A percentile compares a stretch with the other conserved stretches of the same genome.
phyloP scores from a whole-genome alignment of 2,329 filamentous ascomycete genomes.

The Anthostomella pinea region DNA sequence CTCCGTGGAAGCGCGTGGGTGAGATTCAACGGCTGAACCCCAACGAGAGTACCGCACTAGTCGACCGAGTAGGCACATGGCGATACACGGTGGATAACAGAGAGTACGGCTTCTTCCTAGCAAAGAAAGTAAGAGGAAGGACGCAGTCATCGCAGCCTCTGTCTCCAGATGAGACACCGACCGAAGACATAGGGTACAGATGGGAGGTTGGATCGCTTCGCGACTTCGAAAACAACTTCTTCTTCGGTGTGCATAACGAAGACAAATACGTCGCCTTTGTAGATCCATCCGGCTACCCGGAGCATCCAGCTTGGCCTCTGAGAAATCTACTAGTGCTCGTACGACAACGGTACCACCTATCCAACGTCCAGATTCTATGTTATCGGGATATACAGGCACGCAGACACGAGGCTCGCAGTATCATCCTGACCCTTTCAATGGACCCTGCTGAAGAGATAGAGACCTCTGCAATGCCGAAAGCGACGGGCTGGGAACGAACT shows the following conservation, averaged over 20 bases:
- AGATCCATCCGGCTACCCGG: constrained; percentile 86
- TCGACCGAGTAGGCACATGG: constrained; percentile 85
- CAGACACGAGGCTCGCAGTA: constrained; percentile 76
- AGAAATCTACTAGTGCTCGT: constrained; percentile 85
- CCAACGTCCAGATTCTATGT: constrained; percentile 78
- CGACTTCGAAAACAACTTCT: constrained; percentile 84
- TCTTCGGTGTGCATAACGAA: constrained; percentile 65
- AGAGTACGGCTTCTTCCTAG: constrained; percentile 95
- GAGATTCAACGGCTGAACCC: constrained; percentile 55
- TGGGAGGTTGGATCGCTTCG: constrained; percentile 79
- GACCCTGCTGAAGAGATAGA: constrained; percentile 44
- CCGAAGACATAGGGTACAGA: constrained; percentile 59
- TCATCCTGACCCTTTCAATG: constrained; percentile 68
- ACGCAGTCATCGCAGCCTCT: constrained; percentile 25
- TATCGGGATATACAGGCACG: constrained; percentile 80
- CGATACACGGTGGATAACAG: constrained; percentile 75
- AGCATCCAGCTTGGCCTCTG: constrained; percentile 88
- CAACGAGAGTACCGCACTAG: constrained; percentile 73
- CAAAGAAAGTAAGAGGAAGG: constrained; percentile 62
- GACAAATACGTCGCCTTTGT: constrained; percentile 85
- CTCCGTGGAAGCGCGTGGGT: constrained; percentile 68
- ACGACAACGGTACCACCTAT: constrained; percentile 74
- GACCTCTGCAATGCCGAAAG: constrained; percentile 69
- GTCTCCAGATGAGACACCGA: constrained; percentile 50
- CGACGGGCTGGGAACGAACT: constrained; percentile 93